Conservation (phyloP, 1,284 basidiomycete genomes). For the Trametes polyzona region DNA sequence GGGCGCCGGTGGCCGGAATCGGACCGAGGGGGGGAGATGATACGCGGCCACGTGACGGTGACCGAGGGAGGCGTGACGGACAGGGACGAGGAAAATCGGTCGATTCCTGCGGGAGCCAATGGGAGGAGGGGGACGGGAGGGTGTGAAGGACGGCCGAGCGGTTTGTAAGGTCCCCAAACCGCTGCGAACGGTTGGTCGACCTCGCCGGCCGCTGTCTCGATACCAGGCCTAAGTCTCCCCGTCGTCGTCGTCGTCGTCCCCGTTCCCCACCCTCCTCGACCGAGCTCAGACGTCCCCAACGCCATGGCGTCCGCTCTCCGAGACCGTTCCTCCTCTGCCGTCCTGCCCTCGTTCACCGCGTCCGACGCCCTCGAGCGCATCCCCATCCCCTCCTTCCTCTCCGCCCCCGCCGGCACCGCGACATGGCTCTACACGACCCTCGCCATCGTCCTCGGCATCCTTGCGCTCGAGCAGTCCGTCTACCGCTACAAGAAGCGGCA, state of each 20-base stretch:
- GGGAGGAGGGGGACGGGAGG: slow-evolving; percentile 7
- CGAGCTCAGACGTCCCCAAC: slow-evolving; percentile 11
- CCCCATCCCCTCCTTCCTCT: slow-evolving; percentile 49
- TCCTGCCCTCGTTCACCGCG: slow-evolving; percentile 48
- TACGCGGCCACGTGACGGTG: slow-evolving; percentile 24
- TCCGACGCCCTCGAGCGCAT: slow-evolving; percentile 46
- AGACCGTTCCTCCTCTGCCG: slow-evolving; percentile 41
- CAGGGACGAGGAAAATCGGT: slow-evolving; percentile 24
- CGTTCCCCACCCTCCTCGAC: slow-evolving; percentile 1
- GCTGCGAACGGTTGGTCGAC: background rate
- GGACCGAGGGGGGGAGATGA: background rate
- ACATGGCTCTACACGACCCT: slow-evolving; percentile 71
- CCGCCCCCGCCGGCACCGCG: slow-evolving; percentile 40
- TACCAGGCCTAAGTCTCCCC: background rate
- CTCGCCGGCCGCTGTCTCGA: background rate
- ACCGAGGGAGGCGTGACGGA: background rate
- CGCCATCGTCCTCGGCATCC: slow-evolving; percentile 64
- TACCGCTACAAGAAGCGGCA: slow-evolving; percentile 88
- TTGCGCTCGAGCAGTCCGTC: slow-evolving; percentile 80
- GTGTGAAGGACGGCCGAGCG: slow-evolving; percentile 11
- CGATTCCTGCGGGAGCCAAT: slow-evolving; percentile 35
- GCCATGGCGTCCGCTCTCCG: slow-evolving; percentile 34
- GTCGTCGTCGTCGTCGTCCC: slow-evolving; percentile 9
- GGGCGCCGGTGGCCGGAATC: background rate
- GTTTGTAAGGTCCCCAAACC: slow-evolving; percentile 7